phyloP scores from a whole-genome alignment of 371 early-diverging fungal species.

The Rhizomucor pusillus region DNA sequence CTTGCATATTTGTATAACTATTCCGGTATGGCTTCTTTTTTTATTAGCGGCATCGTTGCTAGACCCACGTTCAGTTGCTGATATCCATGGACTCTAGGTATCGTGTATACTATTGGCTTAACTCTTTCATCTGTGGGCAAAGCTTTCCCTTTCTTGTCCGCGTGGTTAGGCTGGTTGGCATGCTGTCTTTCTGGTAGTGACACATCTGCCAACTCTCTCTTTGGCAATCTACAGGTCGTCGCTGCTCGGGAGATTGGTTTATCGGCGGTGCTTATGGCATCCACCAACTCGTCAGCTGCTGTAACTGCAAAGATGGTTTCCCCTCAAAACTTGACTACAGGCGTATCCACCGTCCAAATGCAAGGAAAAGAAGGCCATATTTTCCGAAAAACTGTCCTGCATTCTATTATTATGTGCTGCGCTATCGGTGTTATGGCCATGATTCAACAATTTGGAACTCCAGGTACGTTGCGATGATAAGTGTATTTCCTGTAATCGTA shows the following conservation, averaged over 20 bases:
- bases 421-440: slow-evolving; percentile 39
- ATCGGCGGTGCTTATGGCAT: slow-evolving; percentile 43
- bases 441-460: slow-evolving; percentile 26
- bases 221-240: slow-evolving; percentile 53
- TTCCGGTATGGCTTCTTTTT: too few relatives aligned
- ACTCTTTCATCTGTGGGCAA: slow-evolving; percentile 43
- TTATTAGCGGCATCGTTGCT: too few relatives aligned
- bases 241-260: slow-evolving; percentile 49
- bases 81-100: slow-evolving; percentile 21
- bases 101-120: slow-evolving; percentile 47
- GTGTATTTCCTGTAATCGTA: too few relatives aligned
- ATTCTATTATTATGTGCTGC: slow-evolving; percentile 39
- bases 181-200: slow-evolving; percentile 53
- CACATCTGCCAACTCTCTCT: slow-evolving; percentile 42
- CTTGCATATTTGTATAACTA: slow-evolving; percentile 53
- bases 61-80: too few relatives aligned
- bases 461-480: too few relatives aligned
- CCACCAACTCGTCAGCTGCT: slow-evolving; percentile 46
- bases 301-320: slow-evolving; percentile 50
- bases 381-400: slow-evolving; percentile 40
- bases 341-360: slow-evolving; percentile 47
- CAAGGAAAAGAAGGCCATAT: slow-evolving; percentile 45
- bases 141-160: slow-evolving; percentile 52
- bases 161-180: slow-evolving; percentile 51
- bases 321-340: slow-evolving; percentile 50